Evolutionary conservation across 1,284 basidiomycete species (phyloP).

Genomic region (Uromyces viciae-fabae): DNA sequence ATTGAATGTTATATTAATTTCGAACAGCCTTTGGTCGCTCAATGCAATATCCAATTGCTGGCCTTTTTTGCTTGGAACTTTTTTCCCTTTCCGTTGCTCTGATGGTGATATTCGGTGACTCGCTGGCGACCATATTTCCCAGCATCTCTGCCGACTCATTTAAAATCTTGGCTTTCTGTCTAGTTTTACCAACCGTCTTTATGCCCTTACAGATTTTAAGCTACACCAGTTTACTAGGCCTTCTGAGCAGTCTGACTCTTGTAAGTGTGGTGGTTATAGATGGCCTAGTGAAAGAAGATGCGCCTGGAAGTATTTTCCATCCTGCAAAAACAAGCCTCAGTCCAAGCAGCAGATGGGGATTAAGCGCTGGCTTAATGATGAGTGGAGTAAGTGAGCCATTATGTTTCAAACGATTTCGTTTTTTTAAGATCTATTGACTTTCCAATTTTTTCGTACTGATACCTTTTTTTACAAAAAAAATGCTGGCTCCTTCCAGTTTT

Average conservation of each 20-base stretch:
- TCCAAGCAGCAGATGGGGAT: constrained; percentile 29
- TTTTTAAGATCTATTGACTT: too few relatives aligned
- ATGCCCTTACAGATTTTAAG: constrained; percentile 36
- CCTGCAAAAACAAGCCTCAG: constrained; percentile 34
- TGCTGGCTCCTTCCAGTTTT: constrained; percentile 13
- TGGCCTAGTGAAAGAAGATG: constrained; percentile 28
- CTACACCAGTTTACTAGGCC: constrained; percentile 33
- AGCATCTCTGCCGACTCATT: constrained; percentile 6
- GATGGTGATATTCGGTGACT: constrained; percentile 38
- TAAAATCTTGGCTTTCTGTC: constrained; percentile 28
- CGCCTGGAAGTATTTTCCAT: constrained; percentile 37
- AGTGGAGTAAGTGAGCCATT: constrained; percentile 24
- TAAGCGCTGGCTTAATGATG: constrained; percentile 41
- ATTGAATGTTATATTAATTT: neutral
- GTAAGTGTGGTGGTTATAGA: constrained; percentile 26
- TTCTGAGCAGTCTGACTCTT: constrained; percentile 28
- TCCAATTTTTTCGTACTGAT: too few relatives aligned
- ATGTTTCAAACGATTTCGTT: too few relatives aligned
- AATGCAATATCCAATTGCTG: constrained; percentile 41
- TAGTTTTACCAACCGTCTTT: constrained; percentile 32
- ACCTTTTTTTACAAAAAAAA: too few relatives aligned
- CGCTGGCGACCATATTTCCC: constrained; percentile 33
- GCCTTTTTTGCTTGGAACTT: constrained; percentile 31
- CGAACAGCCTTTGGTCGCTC: constrained; percentile 28
- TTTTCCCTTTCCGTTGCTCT: constrained; percentile 37